phyloP scores from a whole-genome alignment of 306 rosid genomes.

The Morella rubra region DNA sequence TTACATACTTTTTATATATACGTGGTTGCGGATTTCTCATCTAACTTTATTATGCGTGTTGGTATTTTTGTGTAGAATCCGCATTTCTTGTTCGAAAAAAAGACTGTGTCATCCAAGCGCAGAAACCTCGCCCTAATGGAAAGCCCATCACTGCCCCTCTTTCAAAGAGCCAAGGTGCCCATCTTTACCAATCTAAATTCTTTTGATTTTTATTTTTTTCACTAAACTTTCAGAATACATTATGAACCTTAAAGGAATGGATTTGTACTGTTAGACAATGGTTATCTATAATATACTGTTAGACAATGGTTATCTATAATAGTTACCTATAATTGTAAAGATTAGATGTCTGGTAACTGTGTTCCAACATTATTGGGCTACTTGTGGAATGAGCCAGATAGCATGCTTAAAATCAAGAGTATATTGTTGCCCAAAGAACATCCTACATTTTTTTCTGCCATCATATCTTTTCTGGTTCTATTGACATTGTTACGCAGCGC shows the following conservation, averaged over 20 bases:
- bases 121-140: conserved; percentile 35
- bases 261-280: not conserved
- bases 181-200: not conserved
- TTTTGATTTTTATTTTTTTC: not conserved
- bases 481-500: not conserved
- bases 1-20: not conserved
- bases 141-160: conserved; percentile 38
- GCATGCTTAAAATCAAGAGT: too few relatives aligned
- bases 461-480: too few relatives aligned
- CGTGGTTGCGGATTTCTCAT: not conserved
- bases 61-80: conserved; percentile 42
- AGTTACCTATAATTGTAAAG: not conserved
- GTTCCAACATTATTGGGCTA: too few relatives aligned
- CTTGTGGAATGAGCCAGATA: too few relatives aligned
- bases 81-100: conserved; percentile 46
- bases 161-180: conserved; percentile 57
- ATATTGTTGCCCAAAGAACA: too few relatives aligned
- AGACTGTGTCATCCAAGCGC: conserved; percentile 13
- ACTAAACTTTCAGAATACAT: not conserved
- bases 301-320: too few relatives aligned
- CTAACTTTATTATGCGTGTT: not conserved
- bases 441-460: too few relatives aligned
- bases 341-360: too few relatives aligned
- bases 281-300: too few relatives aligned
- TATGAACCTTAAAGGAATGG: not conserved